A percentile compares a stretch with the other conserved stretches of the same genome.
phyloP scores from a whole-genome alignment of 2,329 filamentous ascomycete genomes.

The Alternaria atra region DNA sequence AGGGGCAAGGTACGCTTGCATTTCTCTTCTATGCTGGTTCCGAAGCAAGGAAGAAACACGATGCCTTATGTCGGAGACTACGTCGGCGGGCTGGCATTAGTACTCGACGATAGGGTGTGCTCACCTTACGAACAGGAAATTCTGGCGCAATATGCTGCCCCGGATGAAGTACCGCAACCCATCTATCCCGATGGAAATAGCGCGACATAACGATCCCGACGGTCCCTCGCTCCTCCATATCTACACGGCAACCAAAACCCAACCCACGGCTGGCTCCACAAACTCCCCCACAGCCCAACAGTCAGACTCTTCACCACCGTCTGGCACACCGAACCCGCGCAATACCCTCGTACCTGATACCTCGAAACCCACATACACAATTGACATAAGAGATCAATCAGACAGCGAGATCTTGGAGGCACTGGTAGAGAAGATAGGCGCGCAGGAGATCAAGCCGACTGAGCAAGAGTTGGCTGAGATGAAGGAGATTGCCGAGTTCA shows the following conservation, averaged over 20 bases:
- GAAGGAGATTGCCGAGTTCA: conserved; percentile 64
- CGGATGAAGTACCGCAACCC: conserved; percentile 96
- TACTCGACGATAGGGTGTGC: background rate
- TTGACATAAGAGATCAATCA: conserved; percentile 68
- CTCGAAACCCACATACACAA: conserved; percentile 52
- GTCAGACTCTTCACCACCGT: conserved; percentile 25
- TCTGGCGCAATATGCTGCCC: conserved; percentile 85
- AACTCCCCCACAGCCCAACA: conserved; percentile 25
- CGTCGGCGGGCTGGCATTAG: background rate
- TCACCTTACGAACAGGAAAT: conserved; percentile 68
- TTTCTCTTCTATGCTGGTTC: background rate
- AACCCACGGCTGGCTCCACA: conserved; percentile 21
- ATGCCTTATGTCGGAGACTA: too few relatives aligned
- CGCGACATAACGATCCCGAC: conserved; percentile 65
- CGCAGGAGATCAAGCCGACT: conserved; percentile 65
- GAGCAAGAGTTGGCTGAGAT: conserved; percentile 68
- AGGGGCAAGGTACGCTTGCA: conserved; percentile 69
- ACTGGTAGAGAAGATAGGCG: conserved; percentile 70
- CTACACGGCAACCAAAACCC: conserved; percentile 41
- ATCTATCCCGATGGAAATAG: conserved; percentile 80
- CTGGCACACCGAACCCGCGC: conserved; percentile 30
- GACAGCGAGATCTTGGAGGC: conserved; percentile 70
- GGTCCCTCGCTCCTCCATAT: conserved; percentile 45
- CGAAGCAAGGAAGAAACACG: background rate
- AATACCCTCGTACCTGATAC: conserved; percentile 42